Evolutionary conservation across 2,329 filamentous ascomycete genomes (phyloP), one percentile per base, ranked within the genome.

Genomic region (Harringtonia aguacate): DNA sequence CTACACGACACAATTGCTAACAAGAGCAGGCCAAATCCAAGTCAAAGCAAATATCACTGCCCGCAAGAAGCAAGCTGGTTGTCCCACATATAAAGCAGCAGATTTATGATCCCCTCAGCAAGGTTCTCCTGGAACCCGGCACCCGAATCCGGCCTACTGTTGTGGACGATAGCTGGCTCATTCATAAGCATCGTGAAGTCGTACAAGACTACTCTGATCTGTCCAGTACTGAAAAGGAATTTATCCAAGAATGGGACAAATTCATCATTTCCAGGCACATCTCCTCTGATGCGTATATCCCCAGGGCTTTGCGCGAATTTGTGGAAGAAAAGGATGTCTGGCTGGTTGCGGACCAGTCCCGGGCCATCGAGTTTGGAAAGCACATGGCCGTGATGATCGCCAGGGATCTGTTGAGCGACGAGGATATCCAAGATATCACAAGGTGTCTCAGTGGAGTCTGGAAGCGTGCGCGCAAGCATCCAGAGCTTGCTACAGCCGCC

Each of bases 191-290:
- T 47, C 67, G 71, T 8, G 72, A 79, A 45, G 70, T 68, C 43
- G 69, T 79, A 43, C 63, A 66, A 24, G 75, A 79, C 48, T 78
- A 75, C 52, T 70, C 67, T 9, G 75, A 79, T 50, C 66, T 79
- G 22, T 68, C 68, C 13, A 55, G 61, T 3, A 61, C 66, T 15
- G 75, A 79, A 53, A 75, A 73, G 55, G 74, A 77, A 48, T 79
- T 73, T 46, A 73, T 79, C 44, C 65, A 67, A 51, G 69, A 73
- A 49, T 79, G 75, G 75, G 74, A 78, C 47, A 63, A 67, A 1
- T 77, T 72, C 50, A 68, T 76, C 38, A 65, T 74, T 9, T 61
- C 61, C 36, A 66, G 71, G 50, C 69, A 66, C 43, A 58, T 77
- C 38, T 72, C 69, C 6, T 70, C 72, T 5, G 66, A 67, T 27